Base-by-base conservation (phyloP, 768 basidiomycete genomes). In the Agrocybe pediades region DNA sequence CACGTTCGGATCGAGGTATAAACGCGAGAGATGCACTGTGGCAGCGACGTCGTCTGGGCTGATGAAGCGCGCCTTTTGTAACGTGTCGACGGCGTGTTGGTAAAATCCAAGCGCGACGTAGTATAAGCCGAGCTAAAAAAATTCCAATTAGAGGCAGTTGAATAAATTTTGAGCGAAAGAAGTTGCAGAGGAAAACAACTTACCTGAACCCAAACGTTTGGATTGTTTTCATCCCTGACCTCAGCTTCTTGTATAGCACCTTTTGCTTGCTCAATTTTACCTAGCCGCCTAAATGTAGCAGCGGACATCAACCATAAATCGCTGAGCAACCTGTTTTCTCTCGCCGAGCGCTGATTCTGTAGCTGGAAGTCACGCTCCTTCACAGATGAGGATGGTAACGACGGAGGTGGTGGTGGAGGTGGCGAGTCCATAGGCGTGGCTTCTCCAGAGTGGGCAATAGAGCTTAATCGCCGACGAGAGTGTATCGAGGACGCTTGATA, bases 181-280 rank as follows among this genome's bases (percentile, higher is more conserved):
- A 47, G 24, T 21, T 21, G 9, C 20, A 17, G 47, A 24, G 17
- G 24, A 21, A 46, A 21, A 51, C 23, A 33, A 41, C 82, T 51
- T 59, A 96, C 92, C 82, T 98, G 95, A 6, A 96, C 88, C 95
- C 95, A 98, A 15, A 98, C 93, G 23, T 84, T 86, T 3, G 92
- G 84, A 67, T 96, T 95, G 21, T 82, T 80, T 58, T 92, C 88
- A 65, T 96, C 92, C 58, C 83, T 79, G 3, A 88, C 85, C 67
- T 99, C 96, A 0, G 96, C 97, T 70, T 99, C 96, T 65, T 94
- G 92, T 41, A 98, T 94, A 2, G 96, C 88, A 9, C 86, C 95
- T 46, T 85, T 84, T 0, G 91, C 87, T 62, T 98, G 92, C 54
- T 97, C 95, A 49, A 92, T 81, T 72, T 94, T 94, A 9, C 92